These are phyloP conservation scores for Amanita molliuscula DNA, from an alignment of 768 basidiomycete genomes.

Conservation along the genomic window DNA sequence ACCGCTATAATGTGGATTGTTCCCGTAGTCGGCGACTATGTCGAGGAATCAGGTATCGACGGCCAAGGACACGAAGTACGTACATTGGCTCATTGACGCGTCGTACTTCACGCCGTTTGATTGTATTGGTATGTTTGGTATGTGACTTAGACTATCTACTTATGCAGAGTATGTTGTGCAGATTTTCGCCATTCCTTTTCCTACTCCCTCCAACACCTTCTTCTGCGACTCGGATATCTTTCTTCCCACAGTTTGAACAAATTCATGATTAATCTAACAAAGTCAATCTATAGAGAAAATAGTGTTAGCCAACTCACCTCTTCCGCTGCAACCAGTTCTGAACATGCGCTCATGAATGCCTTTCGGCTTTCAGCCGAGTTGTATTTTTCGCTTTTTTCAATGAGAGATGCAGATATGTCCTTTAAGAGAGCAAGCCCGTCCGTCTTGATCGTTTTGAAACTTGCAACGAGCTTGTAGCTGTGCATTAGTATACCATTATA, in stretches of 20 bases:
- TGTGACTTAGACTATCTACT: neutral
- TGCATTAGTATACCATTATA: constrained; percentile 1
- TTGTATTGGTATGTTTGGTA: constrained; percentile 7
- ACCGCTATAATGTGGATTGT: constrained; percentile 20
- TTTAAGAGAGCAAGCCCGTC: constrained; percentile 41
- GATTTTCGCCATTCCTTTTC: constrained; percentile 56
- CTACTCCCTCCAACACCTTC: constrained; percentile 61
- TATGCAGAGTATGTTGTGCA: constrained; percentile 25
- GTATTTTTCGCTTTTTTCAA: constrained; percentile 40
- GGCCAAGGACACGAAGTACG: neutral
- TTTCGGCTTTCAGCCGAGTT: constrained; percentile 43
- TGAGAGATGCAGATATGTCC: constrained; percentile 44
- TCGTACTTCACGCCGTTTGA: neutral
- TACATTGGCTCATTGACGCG: constrained; percentile 24
- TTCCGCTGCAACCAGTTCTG: constrained; percentile 20
- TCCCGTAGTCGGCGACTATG: constrained; percentile 30
- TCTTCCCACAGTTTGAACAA: constrained; percentile 49
- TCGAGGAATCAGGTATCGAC: constrained; percentile 8
- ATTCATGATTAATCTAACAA: constrained; percentile 53
- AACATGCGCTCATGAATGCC: constrained; percentile 40
- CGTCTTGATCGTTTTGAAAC: constrained; percentile 51
- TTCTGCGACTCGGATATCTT: constrained; percentile 60
- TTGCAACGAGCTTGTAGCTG: constrained; percentile 45
- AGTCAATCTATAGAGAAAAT: constrained; percentile 6
- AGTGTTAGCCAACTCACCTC: constrained; percentile 15